Base-by-base conservation (phyloP, 768 basidiomycete species). In the Tricholoma bakamatsutake region DNA sequence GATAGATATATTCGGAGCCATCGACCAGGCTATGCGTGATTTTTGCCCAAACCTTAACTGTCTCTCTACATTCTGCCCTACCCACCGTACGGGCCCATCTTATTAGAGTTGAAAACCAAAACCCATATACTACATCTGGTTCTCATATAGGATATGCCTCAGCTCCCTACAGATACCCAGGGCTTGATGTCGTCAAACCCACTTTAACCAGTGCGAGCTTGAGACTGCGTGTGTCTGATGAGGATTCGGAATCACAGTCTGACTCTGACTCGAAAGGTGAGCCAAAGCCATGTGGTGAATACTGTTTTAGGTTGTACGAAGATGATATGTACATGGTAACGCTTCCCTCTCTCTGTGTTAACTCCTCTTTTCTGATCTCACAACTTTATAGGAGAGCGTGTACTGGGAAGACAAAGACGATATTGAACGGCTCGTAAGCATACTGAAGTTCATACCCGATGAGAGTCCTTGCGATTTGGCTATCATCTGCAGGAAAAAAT, bases 21-120 rank as follows among this genome's bases (percentile, higher is more conserved):
- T 81, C 28, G 59, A 64, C 12, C 67, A 67, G 4, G 67, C 67
- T 18, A 57, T 73, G 11, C 60, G 35, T 9, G 18, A 62, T 4
- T 82, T 81, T 50, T 83, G 81, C 57, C 73, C 75, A 5, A 78
- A 72, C 43, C 59, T 77, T 5, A 74, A 72, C 34, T 83, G 82
- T 42, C 48, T 80, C 5, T 61, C 68, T 13, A 63, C 73, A 0
- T 59, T 56, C 18, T 83, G 82, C 57, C 53, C 62, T 10, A 64
- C 72, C 0, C 81, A 82, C 52, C 45, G 67, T 69, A 61, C 5
- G 56, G 45, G 24, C 12, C 35, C 5, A 13, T 13, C 12, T 24
- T 24, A 24, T 3, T 24, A 24, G 21, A 24, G 15, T 31, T 31
- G 5, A 4, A 31, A 31, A 31, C 10, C 31, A 31, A 31, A 31